Percentiles rank a stretch among this genome's conserved stretches.
These are phyloP conservation scores for Paraglomus occultum DNA, from an alignment of 192 early-diverging fungal genomes.

Conservation along the genomic window DNA sequence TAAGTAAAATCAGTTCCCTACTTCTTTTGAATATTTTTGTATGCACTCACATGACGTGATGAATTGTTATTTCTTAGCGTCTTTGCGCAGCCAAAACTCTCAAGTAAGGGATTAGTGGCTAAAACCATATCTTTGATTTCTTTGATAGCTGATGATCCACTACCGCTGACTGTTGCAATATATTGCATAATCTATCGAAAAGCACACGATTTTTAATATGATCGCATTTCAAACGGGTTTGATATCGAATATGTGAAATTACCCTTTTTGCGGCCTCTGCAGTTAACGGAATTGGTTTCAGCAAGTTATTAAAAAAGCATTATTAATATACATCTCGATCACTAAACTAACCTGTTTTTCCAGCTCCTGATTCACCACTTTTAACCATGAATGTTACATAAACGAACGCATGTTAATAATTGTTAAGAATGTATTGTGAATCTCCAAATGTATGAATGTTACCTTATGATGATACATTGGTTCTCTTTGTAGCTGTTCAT, in stretches of 20 bases:
- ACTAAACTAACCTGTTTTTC: constrained; percentile 62
- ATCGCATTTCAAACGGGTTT: no score
- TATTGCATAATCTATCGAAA: constrained; percentile 89
- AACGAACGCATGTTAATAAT: neutral
- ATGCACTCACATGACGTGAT: constrained; percentile 79
- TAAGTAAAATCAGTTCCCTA: neutral
- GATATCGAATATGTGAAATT: constrained; percentile 14
- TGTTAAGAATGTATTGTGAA: constrained; percentile 22
- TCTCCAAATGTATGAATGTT: constrained; percentile 24
- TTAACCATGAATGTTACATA: constrained; percentile 5
- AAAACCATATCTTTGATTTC: constrained; percentile 98
- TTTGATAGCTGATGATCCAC: constrained; percentile 75
- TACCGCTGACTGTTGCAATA: constrained; percentile 93
- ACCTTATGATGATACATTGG: constrained; percentile 98
- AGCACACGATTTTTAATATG: neutral
- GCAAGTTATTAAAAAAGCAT: neutral
- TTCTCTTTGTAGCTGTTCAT: constrained; percentile 99
- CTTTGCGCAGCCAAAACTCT: constrained; percentile 99
- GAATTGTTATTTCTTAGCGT: constrained; percentile 99
- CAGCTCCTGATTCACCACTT: constrained; percentile 92
- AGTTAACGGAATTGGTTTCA: neutral
- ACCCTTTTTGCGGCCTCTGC: constrained; percentile 80
- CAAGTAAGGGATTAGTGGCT: constrained; percentile 97
- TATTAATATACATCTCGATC: neutral
- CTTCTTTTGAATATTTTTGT: neutral